These are phyloP conservation scores for Phyllosticta citrichinensis DNA, from an alignment of 2,329 filamentous ascomycete species.

Conservation along the genomic window DNA sequence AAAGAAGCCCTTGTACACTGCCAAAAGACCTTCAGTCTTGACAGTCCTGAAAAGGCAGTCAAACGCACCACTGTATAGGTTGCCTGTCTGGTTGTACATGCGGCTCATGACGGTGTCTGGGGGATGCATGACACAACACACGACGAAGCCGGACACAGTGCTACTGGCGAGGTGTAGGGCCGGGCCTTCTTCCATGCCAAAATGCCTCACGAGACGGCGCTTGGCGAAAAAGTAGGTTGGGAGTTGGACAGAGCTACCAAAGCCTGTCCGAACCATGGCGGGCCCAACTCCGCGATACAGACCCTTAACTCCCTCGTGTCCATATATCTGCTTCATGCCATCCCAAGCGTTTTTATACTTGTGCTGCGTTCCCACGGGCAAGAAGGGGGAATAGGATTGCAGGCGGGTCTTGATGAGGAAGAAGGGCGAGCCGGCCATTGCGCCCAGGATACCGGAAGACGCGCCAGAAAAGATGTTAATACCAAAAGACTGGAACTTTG, in stretches of 20 bases:
- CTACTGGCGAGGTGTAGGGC: slow-evolving; percentile 83
- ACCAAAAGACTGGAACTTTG: slow-evolving; percentile 68
- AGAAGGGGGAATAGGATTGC: slow-evolving; percentile 85
- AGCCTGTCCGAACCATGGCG: slow-evolving; percentile 92
- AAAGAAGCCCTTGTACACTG: slow-evolving; percentile 96
- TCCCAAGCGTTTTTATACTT: slow-evolving; percentile 78
- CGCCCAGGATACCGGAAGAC: slow-evolving; percentile 78
- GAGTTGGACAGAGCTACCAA: slow-evolving; percentile 89
- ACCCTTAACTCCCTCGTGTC: slow-evolving; percentile 64
- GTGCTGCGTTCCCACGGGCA: slow-evolving; percentile 96
- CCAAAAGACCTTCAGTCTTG: slow-evolving; percentile 78
- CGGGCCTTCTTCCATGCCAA: slow-evolving; percentile 84
- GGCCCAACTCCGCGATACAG: slow-evolving; percentile 85
- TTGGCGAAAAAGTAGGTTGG: slow-evolving; percentile 99
- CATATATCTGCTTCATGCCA: slow-evolving; percentile 71
- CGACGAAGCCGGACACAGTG: slow-evolving; percentile 83
- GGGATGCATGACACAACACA: slow-evolving; percentile 96
- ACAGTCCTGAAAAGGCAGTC: slow-evolving; percentile 90
- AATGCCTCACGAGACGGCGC: slow-evolving; percentile 66
- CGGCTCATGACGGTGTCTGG: slow-evolving; percentile 99
- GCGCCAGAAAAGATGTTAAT: slow-evolving; percentile 94
- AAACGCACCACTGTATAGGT: slow-evolving; percentile 87
- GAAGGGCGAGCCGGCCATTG: slow-evolving; percentile 87
- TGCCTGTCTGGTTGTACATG: slow-evolving; percentile 97
- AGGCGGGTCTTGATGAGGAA: slow-evolving; percentile 96